These are phyloP conservation scores for Sporothrix dimorphospora DNA, from an alignment of 2,329 filamentous ascomycete genomes.

Conservation along the genomic window DNA sequence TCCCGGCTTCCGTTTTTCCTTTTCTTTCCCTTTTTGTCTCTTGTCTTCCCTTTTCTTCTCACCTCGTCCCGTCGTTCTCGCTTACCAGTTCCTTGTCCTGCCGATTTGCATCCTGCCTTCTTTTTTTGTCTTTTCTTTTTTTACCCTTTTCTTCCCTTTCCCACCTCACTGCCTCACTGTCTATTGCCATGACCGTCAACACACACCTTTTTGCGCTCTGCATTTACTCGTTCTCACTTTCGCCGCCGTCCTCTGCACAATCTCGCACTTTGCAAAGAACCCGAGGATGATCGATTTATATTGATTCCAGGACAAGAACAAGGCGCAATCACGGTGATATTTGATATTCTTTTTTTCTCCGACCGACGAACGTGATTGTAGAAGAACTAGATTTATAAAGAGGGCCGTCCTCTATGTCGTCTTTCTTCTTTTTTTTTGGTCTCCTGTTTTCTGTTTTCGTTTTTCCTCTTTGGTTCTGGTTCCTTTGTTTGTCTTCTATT, in stretches of 20 bases:
- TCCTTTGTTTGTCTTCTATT: not conserved
- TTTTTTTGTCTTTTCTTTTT: not conserved
- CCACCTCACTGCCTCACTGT: not conserved
- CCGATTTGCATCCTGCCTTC: not conserved
- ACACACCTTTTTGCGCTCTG: not conserved
- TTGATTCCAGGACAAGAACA: constrained; percentile 8
- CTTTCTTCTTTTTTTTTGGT: not conserved
- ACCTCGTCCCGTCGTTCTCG: constrained; percentile 5
- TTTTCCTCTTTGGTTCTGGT: not conserved
- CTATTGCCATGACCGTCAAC: constrained; percentile 11
- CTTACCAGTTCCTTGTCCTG: constrained; percentile 11
- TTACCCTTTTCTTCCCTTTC: not conserved
- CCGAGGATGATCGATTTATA: constrained; percentile 22
- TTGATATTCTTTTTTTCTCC: not conserved
- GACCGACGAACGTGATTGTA: not conserved
- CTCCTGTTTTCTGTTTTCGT: not conserved
- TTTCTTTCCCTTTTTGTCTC: constrained; percentile 6
- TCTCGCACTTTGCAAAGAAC: constrained; percentile 24
- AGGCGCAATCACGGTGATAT: not conserved
- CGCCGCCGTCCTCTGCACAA: not conserved
- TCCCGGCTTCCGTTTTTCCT: constrained; percentile 5
- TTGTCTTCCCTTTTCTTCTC: not conserved
- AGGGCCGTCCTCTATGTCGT: not conserved
- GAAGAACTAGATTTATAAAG: not conserved
- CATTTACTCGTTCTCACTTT: not conserved